Conservation (phyloP, 805 yeast species). For the Kodamaea fukazawae region DNA sequence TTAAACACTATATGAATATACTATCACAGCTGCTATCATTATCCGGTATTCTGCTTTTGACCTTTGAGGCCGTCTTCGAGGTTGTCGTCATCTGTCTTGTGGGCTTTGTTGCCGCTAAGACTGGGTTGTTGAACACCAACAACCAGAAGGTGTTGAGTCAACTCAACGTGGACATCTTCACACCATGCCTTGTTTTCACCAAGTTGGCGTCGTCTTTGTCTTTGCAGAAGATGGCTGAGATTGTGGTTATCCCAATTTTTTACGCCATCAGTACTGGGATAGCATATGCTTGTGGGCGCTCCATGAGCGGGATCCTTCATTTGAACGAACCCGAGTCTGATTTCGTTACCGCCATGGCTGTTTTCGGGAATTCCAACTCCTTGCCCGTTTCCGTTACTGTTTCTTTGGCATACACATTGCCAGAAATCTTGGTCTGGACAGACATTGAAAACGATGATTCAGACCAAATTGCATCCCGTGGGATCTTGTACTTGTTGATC, state of each 20-base stretch:
- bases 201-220: constrained; percentile 70
- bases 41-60: constrained; percentile 55
- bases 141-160: constrained; percentile 77
- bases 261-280: constrained; percentile 80
- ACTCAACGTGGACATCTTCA: constrained; percentile 86
- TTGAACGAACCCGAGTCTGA: constrained; percentile 77
- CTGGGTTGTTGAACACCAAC: constrained; percentile 62
- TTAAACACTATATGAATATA: constrained; percentile 2
- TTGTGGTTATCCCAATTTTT: constrained; percentile 79
- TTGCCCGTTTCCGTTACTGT: constrained; percentile 89
- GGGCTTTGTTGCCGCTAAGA: constrained; percentile 80
- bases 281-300: constrained; percentile 60
- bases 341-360: constrained; percentile 95
- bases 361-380: constrained; percentile 93
- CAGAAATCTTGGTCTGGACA: constrained; percentile 67
- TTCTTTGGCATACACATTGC: constrained; percentile 72
- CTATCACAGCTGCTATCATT: constrained; percentile 29
- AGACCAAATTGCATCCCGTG: constrained; percentile 74
- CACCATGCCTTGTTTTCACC: constrained; percentile 91
- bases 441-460: constrained; percentile 62
- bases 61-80: constrained; percentile 88
- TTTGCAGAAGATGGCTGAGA: constrained; percentile 71
- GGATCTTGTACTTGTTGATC: constrained; percentile 67
- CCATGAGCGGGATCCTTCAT: constrained; percentile 50
- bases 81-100: constrained; percentile 83